A percentile compares a stretch with the other conserved stretches of the same genome.
Evolutionary conservation across 2,329 filamentous ascomycete genomes (phyloP).

Genomic region (Calonectria pseudoturangicola): DNA sequence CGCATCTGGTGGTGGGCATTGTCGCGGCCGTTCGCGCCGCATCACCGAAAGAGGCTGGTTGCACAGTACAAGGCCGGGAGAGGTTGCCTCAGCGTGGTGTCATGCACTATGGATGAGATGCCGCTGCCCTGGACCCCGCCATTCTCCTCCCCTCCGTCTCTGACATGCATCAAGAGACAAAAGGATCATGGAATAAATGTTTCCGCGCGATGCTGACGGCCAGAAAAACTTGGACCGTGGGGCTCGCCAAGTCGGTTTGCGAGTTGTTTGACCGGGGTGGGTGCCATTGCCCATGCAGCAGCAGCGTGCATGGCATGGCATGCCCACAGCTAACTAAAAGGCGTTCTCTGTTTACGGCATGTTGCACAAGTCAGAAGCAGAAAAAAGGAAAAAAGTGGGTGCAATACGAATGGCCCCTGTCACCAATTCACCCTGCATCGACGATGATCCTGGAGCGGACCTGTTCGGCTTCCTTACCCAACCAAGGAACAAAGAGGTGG

Average conservation of each 20-base stretch:
- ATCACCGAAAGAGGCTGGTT: conserved; percentile 33
- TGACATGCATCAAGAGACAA: conserved; percentile 32
- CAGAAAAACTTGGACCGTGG: conserved; percentile 17
- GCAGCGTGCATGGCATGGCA: conserved; percentile 33
- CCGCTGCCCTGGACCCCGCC: conserved; percentile 14
- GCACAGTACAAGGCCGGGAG: conserved; percentile 29
- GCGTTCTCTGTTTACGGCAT: conserved; percentile 38
- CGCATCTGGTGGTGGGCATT: conserved; percentile 1
- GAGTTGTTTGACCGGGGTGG: conserved; percentile 26
- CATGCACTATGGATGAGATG: conserved; percentile 28
- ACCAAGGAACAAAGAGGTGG: conserved; percentile 12
- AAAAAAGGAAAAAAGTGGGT: conserved; percentile 31
- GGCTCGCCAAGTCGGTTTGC: conserved; percentile 30
- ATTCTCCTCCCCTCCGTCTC: conserved; percentile 19
- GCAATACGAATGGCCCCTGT: conserved; percentile 48
- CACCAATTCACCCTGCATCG: conserved; percentile 38
- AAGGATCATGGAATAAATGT: conserved; percentile 28
- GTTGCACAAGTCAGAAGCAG: conserved; percentile 32
- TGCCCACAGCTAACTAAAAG: conserved; percentile 1
- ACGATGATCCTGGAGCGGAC: conserved; percentile 25
- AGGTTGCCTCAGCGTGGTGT: conserved; percentile 32
- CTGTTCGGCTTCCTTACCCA: conserved; percentile 24
- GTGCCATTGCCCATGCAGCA: conserved; percentile 35
- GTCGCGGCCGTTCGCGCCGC: conserved; percentile 31
- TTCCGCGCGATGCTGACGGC: conserved; percentile 30